Evolutionary conservation across 768 basidiomycete genomes (phyloP).

Genomic region (Suillus subaureus): DNA sequence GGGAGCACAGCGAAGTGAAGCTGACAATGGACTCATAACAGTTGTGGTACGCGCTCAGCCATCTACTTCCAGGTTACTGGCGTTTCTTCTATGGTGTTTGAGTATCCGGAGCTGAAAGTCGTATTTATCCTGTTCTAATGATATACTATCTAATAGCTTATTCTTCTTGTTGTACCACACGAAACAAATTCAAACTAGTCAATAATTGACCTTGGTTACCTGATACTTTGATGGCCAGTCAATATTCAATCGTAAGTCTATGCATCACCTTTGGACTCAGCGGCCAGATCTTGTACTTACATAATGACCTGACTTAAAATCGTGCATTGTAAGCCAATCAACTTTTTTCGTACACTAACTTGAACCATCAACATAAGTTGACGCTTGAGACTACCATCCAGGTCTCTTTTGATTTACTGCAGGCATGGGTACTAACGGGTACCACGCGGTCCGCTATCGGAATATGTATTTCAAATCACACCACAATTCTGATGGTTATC

Average conservation of each 20-base stretch:
- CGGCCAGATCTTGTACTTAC: background rate
- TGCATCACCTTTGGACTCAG: background rate
- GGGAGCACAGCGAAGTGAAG: background rate
- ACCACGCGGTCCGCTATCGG: background rate
- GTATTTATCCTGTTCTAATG: background rate
- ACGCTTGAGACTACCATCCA: background rate
- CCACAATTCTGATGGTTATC: background rate
- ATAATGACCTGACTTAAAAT: background rate
- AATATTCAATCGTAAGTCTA: background rate
- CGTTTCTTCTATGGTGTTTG: constrained; percentile 29
- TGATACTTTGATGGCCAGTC: background rate
- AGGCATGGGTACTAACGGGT: background rate
- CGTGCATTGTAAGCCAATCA: background rate
- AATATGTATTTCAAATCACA: background rate
- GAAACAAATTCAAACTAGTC: no score
- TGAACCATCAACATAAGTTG: background rate
- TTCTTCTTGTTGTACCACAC: background rate
- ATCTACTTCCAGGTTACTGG: constrained; percentile 39
- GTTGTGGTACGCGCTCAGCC: constrained; percentile 38
- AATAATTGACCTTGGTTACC: background rate
- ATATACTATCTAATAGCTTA: background rate
- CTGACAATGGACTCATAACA: constrained; percentile 1
- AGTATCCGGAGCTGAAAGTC: background rate
- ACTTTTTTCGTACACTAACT: background rate
- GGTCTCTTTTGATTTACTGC: background rate